phyloP scores from a whole-genome alignment of 345 rosid genomes.

The Moricandia moricandioides region DNA sequence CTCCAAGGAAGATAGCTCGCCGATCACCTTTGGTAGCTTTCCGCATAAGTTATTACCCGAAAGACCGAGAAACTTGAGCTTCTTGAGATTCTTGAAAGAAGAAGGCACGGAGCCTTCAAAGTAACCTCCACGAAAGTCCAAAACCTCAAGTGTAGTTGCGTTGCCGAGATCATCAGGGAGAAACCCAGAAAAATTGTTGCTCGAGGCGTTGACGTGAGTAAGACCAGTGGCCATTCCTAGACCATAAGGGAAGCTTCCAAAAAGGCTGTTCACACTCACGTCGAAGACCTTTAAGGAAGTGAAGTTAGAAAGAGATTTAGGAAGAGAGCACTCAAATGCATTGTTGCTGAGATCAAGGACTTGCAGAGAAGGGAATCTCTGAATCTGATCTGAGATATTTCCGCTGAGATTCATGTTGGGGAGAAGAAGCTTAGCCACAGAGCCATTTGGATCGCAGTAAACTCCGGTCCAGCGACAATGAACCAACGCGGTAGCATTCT shows the following conservation, averaged over 20 bases:
- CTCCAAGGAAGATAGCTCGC: constrained; percentile 60
- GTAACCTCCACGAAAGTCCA: constrained; percentile 82
- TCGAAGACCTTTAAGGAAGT: constrained; percentile 58
- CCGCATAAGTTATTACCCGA: constrained; percentile 74
- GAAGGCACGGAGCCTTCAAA: constrained; percentile 57
- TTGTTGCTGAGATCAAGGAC: constrained; percentile 56
- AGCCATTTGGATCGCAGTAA: constrained; percentile 56
- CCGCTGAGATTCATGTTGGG: constrained; percentile 76
- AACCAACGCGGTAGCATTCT: constrained; percentile 10
- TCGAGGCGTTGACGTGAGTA: constrained; percentile 69
- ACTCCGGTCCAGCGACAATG: constrained; percentile 87
- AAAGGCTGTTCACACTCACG: constrained; percentile 69
- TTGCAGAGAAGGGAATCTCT: constrained; percentile 44
- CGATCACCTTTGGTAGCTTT: constrained; percentile 54
- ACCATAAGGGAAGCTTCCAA: constrained; percentile 73
- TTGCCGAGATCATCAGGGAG: constrained; percentile 85
- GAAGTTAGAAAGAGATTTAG: constrained; percentile 52
- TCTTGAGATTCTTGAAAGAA: constrained; percentile 56
- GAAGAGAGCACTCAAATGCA: constrained; percentile 54
- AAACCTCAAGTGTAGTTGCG: constrained; percentile 55
- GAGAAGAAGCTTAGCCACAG: constrained; percentile 64
- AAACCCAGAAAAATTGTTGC: constrained; percentile 78
- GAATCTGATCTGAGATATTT: constrained; percentile 57
- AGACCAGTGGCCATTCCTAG: constrained; percentile 64
- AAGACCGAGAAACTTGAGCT: constrained; percentile 65